Evolutionary conservation across 2,329 filamentous ascomycete genomes (phyloP), one percentile per base, ranked within the genome.

Genomic region (Aspergillus oerlinghausenensis): DNA sequence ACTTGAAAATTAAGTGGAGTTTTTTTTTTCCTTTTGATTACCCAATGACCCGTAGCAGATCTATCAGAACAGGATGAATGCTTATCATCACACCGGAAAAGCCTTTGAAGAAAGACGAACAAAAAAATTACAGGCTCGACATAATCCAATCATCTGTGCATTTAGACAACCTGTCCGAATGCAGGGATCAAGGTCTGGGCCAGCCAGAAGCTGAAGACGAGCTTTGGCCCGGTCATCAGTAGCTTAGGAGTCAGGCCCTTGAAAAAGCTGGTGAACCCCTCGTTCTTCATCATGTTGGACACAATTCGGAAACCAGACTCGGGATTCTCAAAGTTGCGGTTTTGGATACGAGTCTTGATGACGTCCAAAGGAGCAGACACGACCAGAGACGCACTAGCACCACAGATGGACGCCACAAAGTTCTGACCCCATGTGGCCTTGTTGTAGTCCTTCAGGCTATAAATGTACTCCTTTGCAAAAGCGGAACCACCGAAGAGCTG

Each of bases 161-260:
- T 66, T 63, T 81, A 85, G 73, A 86, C 77, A 57, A 86, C 73
- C 75, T 86, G 85, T 69, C 85, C 90, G 75, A 97, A 97, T 42
- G 92, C 88, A 52, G 94, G 94, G 72, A 99, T 99, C 69, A 99
- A 82, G 29, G 94, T 97, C 82, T 99, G 94, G 56, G 94, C 94
- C 72, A 99, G 86, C 94, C 94, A 99, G 87, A 99, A 99, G 60
- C 92, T 97, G 82, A 99, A 99, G 61, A 97, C 94, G 59, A 99
- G 84, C 84, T 99, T 99, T 62, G 94, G 94, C 25, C 94, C 95
- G 17, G 94, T 99, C 94, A 99, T 99, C 70, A 99, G 84, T 63
- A 99, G 86, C 88, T 99, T 99, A 61, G 94, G 94, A 51, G 92
- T 89, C 63, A 99, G 79, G 47, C 94, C 94, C 85, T 99, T 99